Evolutionary conservation across 495 filamentous ascomycete species (phyloP), one percentile per base, ranked within the genome.

Genomic region (Jackrogersella minutella): DNA sequence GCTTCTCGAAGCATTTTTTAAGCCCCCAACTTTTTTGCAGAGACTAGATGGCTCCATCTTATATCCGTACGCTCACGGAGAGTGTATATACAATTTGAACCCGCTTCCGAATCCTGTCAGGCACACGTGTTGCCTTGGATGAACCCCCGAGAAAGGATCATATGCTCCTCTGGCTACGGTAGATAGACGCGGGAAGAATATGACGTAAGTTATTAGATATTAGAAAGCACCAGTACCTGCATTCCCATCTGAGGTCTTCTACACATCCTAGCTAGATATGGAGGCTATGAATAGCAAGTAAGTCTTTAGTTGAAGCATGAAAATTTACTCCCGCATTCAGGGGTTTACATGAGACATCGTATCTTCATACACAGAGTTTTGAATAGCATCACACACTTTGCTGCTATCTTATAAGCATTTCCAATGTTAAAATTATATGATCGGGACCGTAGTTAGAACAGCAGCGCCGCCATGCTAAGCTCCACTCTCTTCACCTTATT

Each of bases 401-500:
- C 24, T 9, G 26, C n/a, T n/a, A n/a, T n/a, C n/a, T n/a, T n/a
- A n/a, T 37, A 14, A 37, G 9, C 34, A 37, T 13, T 37, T 37
- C 34, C 13, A 11, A 2, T 26, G 21, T 11, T 5, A 14, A n/a
- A 46, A 16, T 52, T 36, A 37, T 5, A 8, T 46, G 13, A 24
- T 10, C 22, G 16, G 43, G 43, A 5, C 13, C 43, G 13, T 30
- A 30, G 3, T 1, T 47, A 9, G 17, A n/a, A 3, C 30, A 28
- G 10, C 13, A 13, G 30, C 19, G 28, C 28, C 30, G 16, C 13
- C 34, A 34, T 34, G 21, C 2, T 14, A 5, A 9, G 31, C 31
- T 33, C 49, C 49, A 52, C 49, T 36, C 16, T 52, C 49, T 52
- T 30, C 13, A 33, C 49, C 49, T 36, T 52, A 52, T 52, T 52